Conservation (phyloP, 345 rosid genomes). For the Capsella bursapastoris region DNA sequence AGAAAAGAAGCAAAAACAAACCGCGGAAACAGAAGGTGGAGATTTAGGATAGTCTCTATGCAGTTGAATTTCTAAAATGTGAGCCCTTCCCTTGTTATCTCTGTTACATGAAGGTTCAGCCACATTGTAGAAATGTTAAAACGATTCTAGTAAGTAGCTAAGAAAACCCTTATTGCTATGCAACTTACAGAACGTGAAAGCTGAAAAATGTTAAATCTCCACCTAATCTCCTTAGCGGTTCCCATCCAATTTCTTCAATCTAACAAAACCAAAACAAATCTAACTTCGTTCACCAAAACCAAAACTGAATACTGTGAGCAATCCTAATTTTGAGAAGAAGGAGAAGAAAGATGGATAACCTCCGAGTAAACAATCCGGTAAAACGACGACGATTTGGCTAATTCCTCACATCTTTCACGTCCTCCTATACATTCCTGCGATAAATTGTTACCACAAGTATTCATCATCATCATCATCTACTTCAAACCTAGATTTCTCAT, state of each 20-base stretch:
- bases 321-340: not conserved
- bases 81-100: constrained; percentile 63
- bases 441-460: not conserved
- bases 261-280: constrained; percentile 33
- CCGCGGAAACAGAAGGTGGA: constrained; percentile 76
- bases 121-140: not conserved
- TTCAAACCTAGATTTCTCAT: no score
- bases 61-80: constrained; percentile 64
- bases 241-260: constrained; percentile 95
- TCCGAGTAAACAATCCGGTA: constrained; percentile 64
- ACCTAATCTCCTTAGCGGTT: constrained; percentile 54
- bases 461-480: constrained; percentile 5
- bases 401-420: constrained; percentile 50
- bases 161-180: not conserved
- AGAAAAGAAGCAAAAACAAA: constrained; percentile 46
- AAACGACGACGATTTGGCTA: constrained; percentile 59
- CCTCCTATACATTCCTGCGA: constrained; percentile 44
- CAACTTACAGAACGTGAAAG: constrained; percentile 66
- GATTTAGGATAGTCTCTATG: constrained; percentile 57
- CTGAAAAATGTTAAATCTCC: constrained; percentile 64
- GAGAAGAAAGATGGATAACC: constrained; percentile 46
- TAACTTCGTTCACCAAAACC: constrained; percentile 1
- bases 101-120: constrained; percentile 43
- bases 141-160: no score
- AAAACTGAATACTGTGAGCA: not conserved